Percentiles rank a stretch among this genome's conserved stretches.
Conservation (phyloP, 2,329 filamentous ascomycete genomes). For the Beauveria sp. region DNA sequence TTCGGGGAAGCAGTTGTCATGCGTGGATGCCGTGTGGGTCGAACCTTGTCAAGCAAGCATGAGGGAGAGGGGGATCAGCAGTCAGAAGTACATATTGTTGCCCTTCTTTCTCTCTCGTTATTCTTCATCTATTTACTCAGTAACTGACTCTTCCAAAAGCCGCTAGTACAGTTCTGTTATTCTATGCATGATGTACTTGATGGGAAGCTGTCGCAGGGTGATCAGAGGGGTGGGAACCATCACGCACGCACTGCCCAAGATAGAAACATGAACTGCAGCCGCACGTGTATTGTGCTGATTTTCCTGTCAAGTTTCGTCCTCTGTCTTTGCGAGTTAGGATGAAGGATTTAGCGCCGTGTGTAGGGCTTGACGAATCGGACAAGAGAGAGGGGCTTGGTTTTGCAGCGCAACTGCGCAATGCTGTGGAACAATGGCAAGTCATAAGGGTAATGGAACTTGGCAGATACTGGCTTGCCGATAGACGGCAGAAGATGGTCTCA, state of each 20-base stretch:
- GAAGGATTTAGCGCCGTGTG: not conserved
- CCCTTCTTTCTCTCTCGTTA: not conserved
- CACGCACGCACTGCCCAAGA: not conserved
- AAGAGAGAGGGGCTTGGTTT: not conserved
- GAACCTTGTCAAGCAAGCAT: constrained; percentile 1
- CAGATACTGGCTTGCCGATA: not conserved
- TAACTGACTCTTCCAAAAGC: not conserved
- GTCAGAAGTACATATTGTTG: not conserved
- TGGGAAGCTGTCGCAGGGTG: not conserved
- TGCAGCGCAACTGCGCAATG: not conserved
- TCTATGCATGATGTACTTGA: not conserved
- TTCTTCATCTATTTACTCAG: not conserved
- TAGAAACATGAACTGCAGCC: not conserved
- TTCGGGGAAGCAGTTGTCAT: constrained; percentile 4
- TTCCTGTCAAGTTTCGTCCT: not conserved
- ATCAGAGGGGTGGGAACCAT: not conserved
- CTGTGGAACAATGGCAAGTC: not conserved
- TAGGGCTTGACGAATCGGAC: not conserved
- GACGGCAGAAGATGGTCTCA: not conserved
- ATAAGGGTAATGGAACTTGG: not conserved
- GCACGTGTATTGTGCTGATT: not conserved
- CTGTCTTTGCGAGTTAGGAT: not conserved
- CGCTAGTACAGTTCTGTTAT: not conserved
- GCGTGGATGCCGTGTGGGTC: constrained; percentile 5
- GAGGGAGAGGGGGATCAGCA: not conserved